phyloP scores from a whole-genome alignment of 371 early-diverging fungal genomes.

The Saksenaea oblongispora region DNA sequence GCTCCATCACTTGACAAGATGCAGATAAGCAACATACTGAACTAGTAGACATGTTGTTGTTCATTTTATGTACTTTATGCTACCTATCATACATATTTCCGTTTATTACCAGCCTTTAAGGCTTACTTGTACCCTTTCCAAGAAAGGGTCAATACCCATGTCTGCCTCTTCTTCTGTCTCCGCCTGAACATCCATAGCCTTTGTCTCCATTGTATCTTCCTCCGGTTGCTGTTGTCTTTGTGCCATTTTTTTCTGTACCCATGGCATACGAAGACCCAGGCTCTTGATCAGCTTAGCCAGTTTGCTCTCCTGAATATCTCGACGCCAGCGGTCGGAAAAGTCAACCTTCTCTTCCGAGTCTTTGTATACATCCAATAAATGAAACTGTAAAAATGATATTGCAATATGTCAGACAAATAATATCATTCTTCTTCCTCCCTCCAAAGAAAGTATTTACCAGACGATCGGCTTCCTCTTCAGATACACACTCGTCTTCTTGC shows the following conservation, averaged over 20 bases:
- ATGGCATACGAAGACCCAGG: conserved; percentile 76
- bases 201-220: neutral
- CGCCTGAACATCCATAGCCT: neutral
- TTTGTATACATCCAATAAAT: conserved; percentile 59
- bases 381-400: conserved; percentile 32
- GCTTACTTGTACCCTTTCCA: conserved; percentile 16
- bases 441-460: conserved; percentile 38
- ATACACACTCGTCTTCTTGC: conserved; percentile 46
- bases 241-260: conserved; percentile 50
- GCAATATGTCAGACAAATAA: neutral
- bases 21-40: conserved; percentile 1
- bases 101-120: conserved; percentile 18
- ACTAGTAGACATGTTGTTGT: neutral
- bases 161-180: neutral
- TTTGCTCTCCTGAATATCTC: conserved; percentile 65
- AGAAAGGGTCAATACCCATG: conserved; percentile 18
- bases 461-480: conserved; percentile 50
- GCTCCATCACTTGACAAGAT: neutral
- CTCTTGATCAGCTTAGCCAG: conserved; percentile 71
- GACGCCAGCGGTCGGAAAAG: conserved; percentile 74
- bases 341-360: conserved; percentile 58
- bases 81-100: neutral
- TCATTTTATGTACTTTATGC: neutral
- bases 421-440: neutral
- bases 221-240: neutral